Base-by-base conservation (phyloP, 2,329 filamentous ascomycete genomes). In the Exophiala viscosa region DNA sequence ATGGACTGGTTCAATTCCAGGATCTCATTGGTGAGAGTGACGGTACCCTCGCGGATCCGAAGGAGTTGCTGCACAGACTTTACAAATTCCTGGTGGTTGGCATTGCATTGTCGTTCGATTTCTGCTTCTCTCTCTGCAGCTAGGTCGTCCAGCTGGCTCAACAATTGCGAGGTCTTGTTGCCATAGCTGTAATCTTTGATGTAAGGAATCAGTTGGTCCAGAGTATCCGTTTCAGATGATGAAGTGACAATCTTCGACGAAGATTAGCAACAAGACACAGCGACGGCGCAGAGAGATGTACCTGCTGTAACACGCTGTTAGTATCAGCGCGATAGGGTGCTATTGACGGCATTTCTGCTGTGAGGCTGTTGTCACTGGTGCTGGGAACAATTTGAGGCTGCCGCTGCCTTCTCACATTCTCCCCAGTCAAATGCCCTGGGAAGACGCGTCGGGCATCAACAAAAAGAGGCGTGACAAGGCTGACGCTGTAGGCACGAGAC, bases 71-170 rank as follows among this genome's bases (percentile, higher is more conserved):
- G 95, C 61, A 99, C 90, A 0, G 92, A 96, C 60, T 83, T 84
- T 32, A 97, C 86, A 66, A 99, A 99, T 65, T 96, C 93, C 66
- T 97, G 92, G 66, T 99, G 93, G 65, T 96, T 96, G 9, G 88
- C 92, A 64, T 96, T 85, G 63, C 93, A 96, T 63, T 97, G 95
- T 17, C 83, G 83, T 73, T 99, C 93, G 60, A 99, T 97, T 64
- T 97, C 91, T 11, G 82, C 73, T 69, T 99, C 93, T 55, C 91
- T 86, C 42, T 93, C 88, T 61, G 86, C 85, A 32, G 91, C 88
- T 69, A 96, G 95, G 61, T 85, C 84, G 41, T 85, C 83, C 50
- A 95, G 78, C 55, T 87, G 87, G 63, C 91, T 86, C 44, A 90
- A 82, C 36, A 99, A 79, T 53, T 85, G 82, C 35, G 78, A 78